These are phyloP conservation scores for Lasiodiplodia gonubiensis DNA, from an alignment of 2,329 filamentous ascomycete species.

Conservation along the genomic window DNA sequence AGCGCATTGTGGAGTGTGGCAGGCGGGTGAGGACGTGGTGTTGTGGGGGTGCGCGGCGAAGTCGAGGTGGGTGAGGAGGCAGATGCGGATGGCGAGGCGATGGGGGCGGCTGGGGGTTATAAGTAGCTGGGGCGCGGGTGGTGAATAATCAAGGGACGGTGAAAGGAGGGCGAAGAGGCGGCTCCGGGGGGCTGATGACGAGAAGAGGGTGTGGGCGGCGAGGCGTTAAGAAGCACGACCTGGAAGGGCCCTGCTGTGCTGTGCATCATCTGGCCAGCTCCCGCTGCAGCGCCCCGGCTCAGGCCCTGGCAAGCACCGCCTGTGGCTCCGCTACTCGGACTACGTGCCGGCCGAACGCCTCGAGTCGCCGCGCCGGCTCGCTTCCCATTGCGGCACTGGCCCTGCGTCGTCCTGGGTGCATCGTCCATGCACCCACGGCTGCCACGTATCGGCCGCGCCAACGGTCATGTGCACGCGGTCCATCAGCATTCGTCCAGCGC, in stretches of 20 bases:
- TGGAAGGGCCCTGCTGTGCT: constrained; percentile 16
- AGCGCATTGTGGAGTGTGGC: constrained; percentile 24
- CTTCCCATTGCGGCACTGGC: constrained; percentile 10
- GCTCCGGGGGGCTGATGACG: constrained; percentile 24
- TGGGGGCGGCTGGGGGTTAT: constrained; percentile 21
- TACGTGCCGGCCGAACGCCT: constrained; percentile 19
- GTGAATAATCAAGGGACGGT: constrained; percentile 27
- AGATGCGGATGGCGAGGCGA: neutral
- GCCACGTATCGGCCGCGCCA: constrained; percentile 21
- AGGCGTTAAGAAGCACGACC: constrained; percentile 22
- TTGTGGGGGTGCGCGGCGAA: neutral
- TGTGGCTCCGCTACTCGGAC: constrained; percentile 19
- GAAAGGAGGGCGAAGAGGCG: constrained; percentile 24
- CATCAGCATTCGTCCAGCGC: constrained; percentile 16
- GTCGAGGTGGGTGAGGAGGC: neutral
- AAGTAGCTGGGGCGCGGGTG: constrained; percentile 20
- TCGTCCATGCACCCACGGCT: constrained; percentile 14
- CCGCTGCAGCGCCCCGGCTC: constrained; percentile 14
- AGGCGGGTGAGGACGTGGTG: neutral
- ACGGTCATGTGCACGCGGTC: constrained; percentile 16
- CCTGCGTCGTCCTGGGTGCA: neutral
- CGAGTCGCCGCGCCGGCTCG: constrained; percentile 14
- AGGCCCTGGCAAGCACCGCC: constrained; percentile 17
- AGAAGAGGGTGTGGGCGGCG: constrained; percentile 23
- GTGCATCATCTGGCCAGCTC: constrained; percentile 24